phyloP scores from a whole-genome alignment of 257 asterid genomes.

The Voacanga thouarsii region DNA sequence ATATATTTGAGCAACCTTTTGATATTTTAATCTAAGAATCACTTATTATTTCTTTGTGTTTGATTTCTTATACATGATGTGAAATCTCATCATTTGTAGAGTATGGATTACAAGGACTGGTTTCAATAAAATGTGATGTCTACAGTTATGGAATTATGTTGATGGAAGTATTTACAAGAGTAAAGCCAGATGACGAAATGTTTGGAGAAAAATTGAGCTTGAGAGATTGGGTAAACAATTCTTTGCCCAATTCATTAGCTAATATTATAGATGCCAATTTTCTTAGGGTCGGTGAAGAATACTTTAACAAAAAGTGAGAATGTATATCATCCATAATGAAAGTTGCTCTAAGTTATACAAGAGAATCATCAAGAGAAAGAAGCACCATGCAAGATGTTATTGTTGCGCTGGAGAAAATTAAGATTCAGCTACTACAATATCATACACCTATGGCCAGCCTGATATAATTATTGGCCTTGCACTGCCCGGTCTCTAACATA shows the following conservation, averaged over 20 bases:
- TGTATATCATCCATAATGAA: not conserved
- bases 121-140: slow-evolving; percentile 5
- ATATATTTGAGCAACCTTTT: too few relatives aligned
- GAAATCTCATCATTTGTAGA: not conserved
- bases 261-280: slow-evolving; percentile 1
- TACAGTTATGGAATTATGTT: slow-evolving; percentile 6
- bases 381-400: not conserved
- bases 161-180: slow-evolving; percentile 2
- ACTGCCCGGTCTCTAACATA: too few relatives aligned
- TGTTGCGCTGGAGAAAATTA: not conserved
- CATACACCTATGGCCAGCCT: too few relatives aligned
- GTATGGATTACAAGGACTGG: not conserved
- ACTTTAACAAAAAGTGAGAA: not conserved
- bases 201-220: not conserved
- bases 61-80: too few relatives aligned
- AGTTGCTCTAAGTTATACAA: not conserved
- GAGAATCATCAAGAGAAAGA: not conserved
- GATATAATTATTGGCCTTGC: too few relatives aligned
- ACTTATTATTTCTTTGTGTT: too few relatives aligned
- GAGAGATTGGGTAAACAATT: not conserved
- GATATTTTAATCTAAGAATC: too few relatives aligned
- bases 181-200: not conserved
- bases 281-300: not conserved
- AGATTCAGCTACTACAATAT: too few relatives aligned
- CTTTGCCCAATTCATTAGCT: not conserved